phyloP scores from a whole-genome alignment of 1,284 basidiomycete species.

The Porogramme epimiltina region DNA sequence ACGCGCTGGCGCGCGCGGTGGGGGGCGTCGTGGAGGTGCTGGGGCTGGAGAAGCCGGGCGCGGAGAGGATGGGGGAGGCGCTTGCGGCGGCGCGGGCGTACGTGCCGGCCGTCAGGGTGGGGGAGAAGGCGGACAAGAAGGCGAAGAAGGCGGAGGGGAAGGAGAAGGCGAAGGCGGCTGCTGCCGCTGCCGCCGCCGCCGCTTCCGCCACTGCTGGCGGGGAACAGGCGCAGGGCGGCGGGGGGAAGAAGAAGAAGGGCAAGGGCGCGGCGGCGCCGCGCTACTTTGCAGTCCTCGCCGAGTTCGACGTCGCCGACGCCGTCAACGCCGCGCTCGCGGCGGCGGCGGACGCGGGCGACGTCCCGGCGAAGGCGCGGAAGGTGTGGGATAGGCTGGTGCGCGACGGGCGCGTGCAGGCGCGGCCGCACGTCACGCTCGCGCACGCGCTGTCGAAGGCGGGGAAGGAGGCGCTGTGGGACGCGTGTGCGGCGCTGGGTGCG shows the following conservation, averaged over 20 bases:
- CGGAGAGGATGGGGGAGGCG: slow-evolving; percentile 62
- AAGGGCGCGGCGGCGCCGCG: slow-evolving; percentile 38
- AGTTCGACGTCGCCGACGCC: slow-evolving; percentile 60
- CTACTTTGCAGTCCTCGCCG: slow-evolving; percentile 81
- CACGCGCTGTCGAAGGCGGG: slow-evolving; percentile 59
- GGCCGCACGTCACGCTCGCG: slow-evolving; percentile 88
- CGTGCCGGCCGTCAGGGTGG: slow-evolving; percentile 34
- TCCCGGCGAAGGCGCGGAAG: slow-evolving; percentile 30
- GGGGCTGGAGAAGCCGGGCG: slow-evolving; percentile 52
- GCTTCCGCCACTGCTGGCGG: too few relatives aligned
- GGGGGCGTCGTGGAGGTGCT: slow-evolving; percentile 56
- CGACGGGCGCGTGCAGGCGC: slow-evolving; percentile 51
- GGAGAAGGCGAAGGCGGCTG: not conserved
- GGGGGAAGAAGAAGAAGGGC: slow-evolving; percentile 27
- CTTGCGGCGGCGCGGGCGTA: slow-evolving; percentile 59
- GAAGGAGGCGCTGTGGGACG: slow-evolving; percentile 64
- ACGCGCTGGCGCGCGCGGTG: slow-evolving; percentile 60
- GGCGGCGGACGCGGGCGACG: slow-evolving; percentile 28
- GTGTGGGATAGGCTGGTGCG: slow-evolving; percentile 57
- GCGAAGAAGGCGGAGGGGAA: slow-evolving; percentile 28
- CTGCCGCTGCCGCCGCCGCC: too few relatives aligned
- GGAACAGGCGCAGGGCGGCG: not conserved
- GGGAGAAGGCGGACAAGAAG: slow-evolving; percentile 18
- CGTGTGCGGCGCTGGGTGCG: slow-evolving; percentile 53
- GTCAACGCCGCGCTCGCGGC: slow-evolving; percentile 47